Evolutionary conservation across 2,329 filamentous ascomycete genomes (phyloP), one percentile per base, ranked within the genome.

Genomic region (Cryoendolithus antarcticus): DNA sequence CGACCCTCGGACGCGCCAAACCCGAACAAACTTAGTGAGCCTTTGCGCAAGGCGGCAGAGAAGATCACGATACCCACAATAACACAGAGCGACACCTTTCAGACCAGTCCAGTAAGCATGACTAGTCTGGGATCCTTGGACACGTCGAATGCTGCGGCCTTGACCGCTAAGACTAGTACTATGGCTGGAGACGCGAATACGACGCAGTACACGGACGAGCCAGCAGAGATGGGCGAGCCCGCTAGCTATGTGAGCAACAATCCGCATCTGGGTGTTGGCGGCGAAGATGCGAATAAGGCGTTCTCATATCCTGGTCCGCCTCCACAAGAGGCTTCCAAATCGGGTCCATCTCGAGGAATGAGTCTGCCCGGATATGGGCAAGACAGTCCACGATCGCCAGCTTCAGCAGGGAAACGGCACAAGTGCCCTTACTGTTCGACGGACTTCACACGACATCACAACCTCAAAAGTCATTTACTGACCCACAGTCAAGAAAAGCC

Each of bases 401-500:
- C 52, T 6, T 49, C 52, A 9, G 79, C 79, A 19, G 72, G 75
- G 38, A 95, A 94, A 65, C 89, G 91, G 55, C 89, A 98, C 66
- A 93, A 91, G 60, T 98, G 91, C 56, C 89, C 86, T 1, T 94
- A 93, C 60, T 98, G 91, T 69, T 77, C 86, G 30, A 95, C 91
- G 4, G 91, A 94, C 55, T 98, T 98, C 52, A 98, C 91, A 19
- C 77, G 91, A 34, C 91, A 96, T 58, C 91, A 96, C 59, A 96
- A 98, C 55, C 74, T 96, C 21, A 98, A 96, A 65, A 95, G 86
- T 51, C 91, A 98, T 65, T 73, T 98, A 41, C 75, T 98, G 57
- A 96, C 91, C 1, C 91, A 96, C 62, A 95, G 88, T 54, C 89
- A 98, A 68, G 91, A 98, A 62, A 98, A 98, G 63, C 91, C 91